phyloP scores from a whole-genome alignment of 768 basidiomycete genomes.

The Agaricus blazei region DNA sequence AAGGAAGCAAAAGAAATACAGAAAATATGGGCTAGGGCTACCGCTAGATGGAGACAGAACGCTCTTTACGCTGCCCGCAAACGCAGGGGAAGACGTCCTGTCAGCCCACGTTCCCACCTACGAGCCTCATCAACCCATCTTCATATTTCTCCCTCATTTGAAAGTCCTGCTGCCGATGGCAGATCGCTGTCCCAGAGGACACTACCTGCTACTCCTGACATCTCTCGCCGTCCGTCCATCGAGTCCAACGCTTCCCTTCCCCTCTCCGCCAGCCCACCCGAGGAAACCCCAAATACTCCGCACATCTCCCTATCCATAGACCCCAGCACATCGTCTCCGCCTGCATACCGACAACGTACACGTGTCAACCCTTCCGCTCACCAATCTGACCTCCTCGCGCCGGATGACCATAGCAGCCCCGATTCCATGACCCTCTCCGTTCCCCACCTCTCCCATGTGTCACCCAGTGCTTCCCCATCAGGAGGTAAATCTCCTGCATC shows the following conservation, averaged over 20 bases:
- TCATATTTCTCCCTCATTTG: conserved; percentile 10
- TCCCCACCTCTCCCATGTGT: conserved; percentile 18
- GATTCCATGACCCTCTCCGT: conserved; percentile 9
- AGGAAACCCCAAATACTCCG: not conserved
- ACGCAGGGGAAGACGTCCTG: conserved; percentile 39
- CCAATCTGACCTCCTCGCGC: conserved; percentile 14
- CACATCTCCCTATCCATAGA: conserved; percentile 10
- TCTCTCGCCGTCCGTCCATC: conserved; percentile 29
- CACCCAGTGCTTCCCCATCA: conserved; percentile 9
- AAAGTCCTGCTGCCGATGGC: conserved; percentile 14
- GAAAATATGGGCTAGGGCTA: conserved; percentile 60
- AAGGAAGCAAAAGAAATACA: conserved; percentile 46
- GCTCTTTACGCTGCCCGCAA: conserved; percentile 57
- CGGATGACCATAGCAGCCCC: conserved; percentile 11
- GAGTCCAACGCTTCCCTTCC: conserved; percentile 10
- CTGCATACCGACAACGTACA: conserved; percentile 38
- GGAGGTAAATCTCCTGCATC: conserved; percentile 10
- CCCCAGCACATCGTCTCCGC: conserved; percentile 17
- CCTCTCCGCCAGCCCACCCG: not conserved
- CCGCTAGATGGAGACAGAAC: conserved; percentile 64
- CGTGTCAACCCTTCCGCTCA: conserved; percentile 13
- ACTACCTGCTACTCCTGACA: conserved; percentile 14
- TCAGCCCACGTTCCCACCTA: conserved; percentile 20
- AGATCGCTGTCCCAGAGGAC: conserved; percentile 9
- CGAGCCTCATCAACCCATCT: conserved; percentile 21